phyloP scores from a whole-genome alignment of 192 early-diverging fungal species.

The Podila horticola region DNA sequence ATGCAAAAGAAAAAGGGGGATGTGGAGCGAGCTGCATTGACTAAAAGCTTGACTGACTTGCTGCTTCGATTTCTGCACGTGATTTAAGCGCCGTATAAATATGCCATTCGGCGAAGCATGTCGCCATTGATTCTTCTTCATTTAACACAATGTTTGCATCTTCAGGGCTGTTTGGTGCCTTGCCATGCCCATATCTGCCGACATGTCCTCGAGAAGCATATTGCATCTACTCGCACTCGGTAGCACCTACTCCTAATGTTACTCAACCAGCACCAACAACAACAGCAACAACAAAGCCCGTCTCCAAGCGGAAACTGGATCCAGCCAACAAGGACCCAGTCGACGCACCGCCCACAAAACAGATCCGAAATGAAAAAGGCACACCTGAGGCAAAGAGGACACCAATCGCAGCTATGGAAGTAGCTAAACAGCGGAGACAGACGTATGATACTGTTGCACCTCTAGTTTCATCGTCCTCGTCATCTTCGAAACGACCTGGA shows the following conservation, averaged over 20 bases:
- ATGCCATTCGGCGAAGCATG: not conserved
- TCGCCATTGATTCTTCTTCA: not conserved
- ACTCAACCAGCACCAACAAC: not conserved
- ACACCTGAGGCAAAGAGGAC: not conserved
- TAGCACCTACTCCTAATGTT: not conserved
- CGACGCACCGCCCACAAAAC: not conserved
- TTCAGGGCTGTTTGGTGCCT: conserved; percentile 37
- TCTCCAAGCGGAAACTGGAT: conserved; percentile 7
- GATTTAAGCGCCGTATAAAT: too few species aligned
- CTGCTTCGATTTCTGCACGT: too few species aligned
- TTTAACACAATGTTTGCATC: conserved; percentile 49
- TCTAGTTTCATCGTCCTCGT: not conserved
- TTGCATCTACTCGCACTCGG: conserved; percentile 52
- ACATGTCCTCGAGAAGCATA: conserved; percentile 41
- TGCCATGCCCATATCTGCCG: conserved; percentile 52
- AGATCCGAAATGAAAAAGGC: not conserved
- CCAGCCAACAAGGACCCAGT: not conserved
- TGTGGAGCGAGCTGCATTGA: too few species aligned
- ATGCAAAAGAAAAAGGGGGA: too few species aligned
- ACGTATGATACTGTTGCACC: conserved; percentile 9
- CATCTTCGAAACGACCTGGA: not conserved
- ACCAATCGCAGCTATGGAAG: conserved; percentile 9
- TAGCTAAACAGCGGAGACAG: conserved; percentile 18
- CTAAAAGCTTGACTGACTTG: too few species aligned
- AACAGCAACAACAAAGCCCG: not conserved